phyloP scores from a whole-genome alignment of 2,329 filamentous ascomycete genomes.

The Colletotrichum sansevieriae region DNA sequence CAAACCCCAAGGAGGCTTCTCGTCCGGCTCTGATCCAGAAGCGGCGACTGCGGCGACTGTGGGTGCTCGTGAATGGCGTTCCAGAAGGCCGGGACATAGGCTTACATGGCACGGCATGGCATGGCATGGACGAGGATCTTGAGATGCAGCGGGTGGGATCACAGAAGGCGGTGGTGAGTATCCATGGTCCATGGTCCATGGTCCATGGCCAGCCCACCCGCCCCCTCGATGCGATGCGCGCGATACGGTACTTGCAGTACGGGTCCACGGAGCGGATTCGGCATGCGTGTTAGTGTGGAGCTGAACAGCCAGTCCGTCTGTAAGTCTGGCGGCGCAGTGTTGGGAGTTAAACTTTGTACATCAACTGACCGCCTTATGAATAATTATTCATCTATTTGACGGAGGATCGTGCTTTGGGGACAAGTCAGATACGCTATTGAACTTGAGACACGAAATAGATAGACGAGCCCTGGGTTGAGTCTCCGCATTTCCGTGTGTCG shows the following conservation, averaged over 20 bases:
- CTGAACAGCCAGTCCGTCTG: constrained; percentile 30
- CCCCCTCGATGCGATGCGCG: constrained; percentile 34
- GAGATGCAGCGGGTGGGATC: constrained; percentile 40
- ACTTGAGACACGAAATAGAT: not conserved
- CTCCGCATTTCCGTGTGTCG: not conserved
- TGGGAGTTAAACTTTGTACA: constrained; percentile 36
- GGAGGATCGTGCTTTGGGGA: constrained; percentile 9
- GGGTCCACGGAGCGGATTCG: constrained; percentile 29
- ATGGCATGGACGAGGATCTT: constrained; percentile 39
- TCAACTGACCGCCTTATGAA: constrained; percentile 38
- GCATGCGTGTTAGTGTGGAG: constrained; percentile 28
- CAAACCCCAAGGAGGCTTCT: constrained; percentile 33
- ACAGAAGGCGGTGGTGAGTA: constrained; percentile 34
- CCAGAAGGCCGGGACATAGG: constrained; percentile 36
- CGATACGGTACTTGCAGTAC: constrained; percentile 22
- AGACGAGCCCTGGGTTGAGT: not conserved
- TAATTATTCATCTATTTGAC: not conserved
- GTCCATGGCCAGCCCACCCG: not conserved
- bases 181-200: constrained; percentile 27
- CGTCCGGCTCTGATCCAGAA: constrained; percentile 33
- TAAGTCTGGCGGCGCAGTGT: constrained; percentile 15
- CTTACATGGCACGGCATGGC: constrained; percentile 39
- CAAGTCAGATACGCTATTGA: not conserved
- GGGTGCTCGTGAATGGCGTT: constrained; percentile 37
- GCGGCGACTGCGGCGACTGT: constrained; percentile 30